These are phyloP conservation scores for Coffea canephora DNA, from an alignment of 257 asterid genomes.

Conservation along the genomic window DNA sequence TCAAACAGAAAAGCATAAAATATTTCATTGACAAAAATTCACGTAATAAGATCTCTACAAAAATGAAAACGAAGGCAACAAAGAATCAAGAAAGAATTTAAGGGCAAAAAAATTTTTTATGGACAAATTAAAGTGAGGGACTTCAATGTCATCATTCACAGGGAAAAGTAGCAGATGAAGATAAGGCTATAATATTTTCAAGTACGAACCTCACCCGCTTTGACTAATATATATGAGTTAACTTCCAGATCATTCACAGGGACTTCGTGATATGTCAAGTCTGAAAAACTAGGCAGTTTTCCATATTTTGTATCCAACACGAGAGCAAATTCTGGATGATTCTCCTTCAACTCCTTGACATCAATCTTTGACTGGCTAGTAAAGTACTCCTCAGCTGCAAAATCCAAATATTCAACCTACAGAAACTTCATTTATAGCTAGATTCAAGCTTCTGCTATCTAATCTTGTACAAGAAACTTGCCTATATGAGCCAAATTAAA, in stretches of 20 bases:
- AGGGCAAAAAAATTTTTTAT: background rate
- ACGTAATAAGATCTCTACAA: background rate
- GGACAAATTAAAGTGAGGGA: background rate
- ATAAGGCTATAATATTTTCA: conserved; percentile 18
- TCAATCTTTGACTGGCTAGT: conserved; percentile 83
- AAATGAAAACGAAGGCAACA: background rate
- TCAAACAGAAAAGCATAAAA: background rate
- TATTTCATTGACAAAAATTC: background rate
- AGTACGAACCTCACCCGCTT: conserved; percentile 99
- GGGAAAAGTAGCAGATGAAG: background rate
- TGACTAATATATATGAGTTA: conserved; percentile 85
- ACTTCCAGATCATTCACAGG: conserved; percentile 76
- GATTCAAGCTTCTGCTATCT: background rate
- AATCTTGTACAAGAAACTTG: conserved; percentile 17
- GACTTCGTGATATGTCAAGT: conserved; percentile 62
- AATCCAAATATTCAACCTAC: conserved; percentile 6
- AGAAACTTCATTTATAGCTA: background rate
- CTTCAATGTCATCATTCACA: background rate
- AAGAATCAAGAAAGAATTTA: background rate
- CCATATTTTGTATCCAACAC: conserved; percentile 57
- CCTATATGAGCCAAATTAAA: conserved; percentile 92
- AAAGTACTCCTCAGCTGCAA: conserved; percentile 89
- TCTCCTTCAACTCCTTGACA: conserved; percentile 87
- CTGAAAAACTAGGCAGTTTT: conserved; percentile 56
- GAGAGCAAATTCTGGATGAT: conserved; percentile 84